These are phyloP conservation scores for Grigorovia humatica DNA, from an alignment of 805 yeast species.

Conservation along the genomic window DNA sequence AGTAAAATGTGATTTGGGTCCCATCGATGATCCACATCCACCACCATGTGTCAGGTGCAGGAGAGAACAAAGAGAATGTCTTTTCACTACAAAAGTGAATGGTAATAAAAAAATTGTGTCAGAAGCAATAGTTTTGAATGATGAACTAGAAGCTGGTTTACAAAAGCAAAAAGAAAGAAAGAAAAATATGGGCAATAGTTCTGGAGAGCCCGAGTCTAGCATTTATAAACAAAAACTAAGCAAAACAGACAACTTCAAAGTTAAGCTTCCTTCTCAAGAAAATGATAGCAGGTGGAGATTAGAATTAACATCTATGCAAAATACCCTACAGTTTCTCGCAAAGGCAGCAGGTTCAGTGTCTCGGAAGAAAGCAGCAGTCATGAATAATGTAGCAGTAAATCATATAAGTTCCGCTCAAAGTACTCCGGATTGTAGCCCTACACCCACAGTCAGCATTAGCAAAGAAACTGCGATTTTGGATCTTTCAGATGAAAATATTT, in stretches of 20 bases:
- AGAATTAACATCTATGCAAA: constrained; percentile 34
- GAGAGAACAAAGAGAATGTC: constrained; percentile 72
- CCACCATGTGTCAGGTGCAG: constrained; percentile 83
- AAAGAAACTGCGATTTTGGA: background rate
- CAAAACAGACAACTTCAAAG: too few relatives aligned
- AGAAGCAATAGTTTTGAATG: background rate
- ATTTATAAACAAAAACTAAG: background rate
- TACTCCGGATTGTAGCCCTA: background rate
- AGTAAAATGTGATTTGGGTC: constrained; percentile 79
- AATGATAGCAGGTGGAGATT: constrained; percentile 13
- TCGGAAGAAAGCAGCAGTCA: constrained; percentile 1
- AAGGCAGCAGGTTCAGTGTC: constrained; percentile 74
- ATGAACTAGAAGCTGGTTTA: background rate
- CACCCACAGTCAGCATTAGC: background rate
- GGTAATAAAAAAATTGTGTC: background rate
- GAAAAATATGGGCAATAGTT: too few relatives aligned
- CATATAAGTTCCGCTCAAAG: background rate
- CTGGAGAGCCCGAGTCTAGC: background rate
- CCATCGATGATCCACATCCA: constrained; percentile 54
- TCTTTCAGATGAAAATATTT: constrained; percentile 10
- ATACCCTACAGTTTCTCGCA: constrained; percentile 63
- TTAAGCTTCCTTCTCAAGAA: background rate
- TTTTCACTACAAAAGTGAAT: constrained; percentile 5
- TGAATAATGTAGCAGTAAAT: background rate
- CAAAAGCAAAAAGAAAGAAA: background rate